Evolutionary conservation across 345 rosid genomes (phyloP), one percentile per base, ranked within the genome.

Genomic region (Melaleuca quinquenervia): DNA sequence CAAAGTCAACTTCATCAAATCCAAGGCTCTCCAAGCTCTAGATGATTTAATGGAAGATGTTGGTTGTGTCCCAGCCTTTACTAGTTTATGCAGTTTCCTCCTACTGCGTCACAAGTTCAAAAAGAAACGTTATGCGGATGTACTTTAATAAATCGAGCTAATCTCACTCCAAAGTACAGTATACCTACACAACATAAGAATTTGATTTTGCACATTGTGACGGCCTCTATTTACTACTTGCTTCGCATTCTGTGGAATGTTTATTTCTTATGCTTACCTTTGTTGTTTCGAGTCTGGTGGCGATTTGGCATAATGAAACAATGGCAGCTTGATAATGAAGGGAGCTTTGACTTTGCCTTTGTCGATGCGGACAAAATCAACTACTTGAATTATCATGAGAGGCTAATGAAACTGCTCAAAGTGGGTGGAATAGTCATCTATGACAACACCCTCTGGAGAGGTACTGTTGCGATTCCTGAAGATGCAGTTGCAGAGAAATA

Each of bases 341-440:
- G 93, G 80, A 84, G 90, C 41, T 93, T 86, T 51, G 94, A 93
- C 51, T 93, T 87, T 85, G 94, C 89, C n/a, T 93, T 88, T 58
- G 92, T 93, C 44, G 91, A 93, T 82, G 94, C 91, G 26, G 92
- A 92, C 86, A 90, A 93, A 62, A 54, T 14, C 11, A 91, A 90
- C 74, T 91, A 88, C 86, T 10, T 56, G 90, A 89, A 90, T 78
- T 92, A 91, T 82, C 93, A 89, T 74, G 91, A 92, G 85, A 87
- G 90, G 86, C 82, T 91, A 52, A 50, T 91, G 89, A 89, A 89
- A 41, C 82, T 90, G 14, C 41, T 91, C 7, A 85, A 88, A 83
- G 89, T 89, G 48, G 94, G 93, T 10, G 93, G 95, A 5, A 20
- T 91, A 6, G 75, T 88, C 52, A 70, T 89, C 5, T 91, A 91